phyloP scores from a whole-genome alignment of 352 stramenopile genomes.

The Peronospora tabacina region DNA sequence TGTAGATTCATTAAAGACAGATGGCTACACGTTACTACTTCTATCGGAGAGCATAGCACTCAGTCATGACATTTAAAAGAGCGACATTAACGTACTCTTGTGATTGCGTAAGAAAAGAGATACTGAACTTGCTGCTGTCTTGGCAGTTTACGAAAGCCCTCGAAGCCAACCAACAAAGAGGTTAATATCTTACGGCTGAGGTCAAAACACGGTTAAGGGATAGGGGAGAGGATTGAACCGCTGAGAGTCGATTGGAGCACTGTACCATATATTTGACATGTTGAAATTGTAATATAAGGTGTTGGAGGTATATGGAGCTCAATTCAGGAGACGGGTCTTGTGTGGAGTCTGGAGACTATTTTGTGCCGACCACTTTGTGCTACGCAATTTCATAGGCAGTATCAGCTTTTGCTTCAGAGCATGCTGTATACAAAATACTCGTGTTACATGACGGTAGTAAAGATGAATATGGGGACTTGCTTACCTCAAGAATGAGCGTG shows the following conservation, averaged over 20 bases:
- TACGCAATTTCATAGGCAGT: conserved; percentile 18
- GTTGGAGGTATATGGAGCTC: neutral
- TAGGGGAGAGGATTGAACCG: conserved; percentile 3
- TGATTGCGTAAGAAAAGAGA: conserved; percentile 80
- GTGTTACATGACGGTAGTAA: neutral
- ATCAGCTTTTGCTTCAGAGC: conserved; percentile 27
- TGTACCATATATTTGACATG: conserved; percentile 4
- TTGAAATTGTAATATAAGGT: neutral
- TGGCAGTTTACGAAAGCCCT: neutral
- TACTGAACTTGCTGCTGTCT: conserved; percentile 29
- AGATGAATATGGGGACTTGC: neutral
- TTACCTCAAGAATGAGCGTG: conserved; percentile 29
- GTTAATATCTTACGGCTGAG: conserved; percentile 10
- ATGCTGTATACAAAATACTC: conserved; percentile 6
- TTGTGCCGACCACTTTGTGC: conserved; percentile 22
- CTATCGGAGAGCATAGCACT: too few species aligned
- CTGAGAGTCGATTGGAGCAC: neutral
- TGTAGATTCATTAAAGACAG: conserved; percentile 21
- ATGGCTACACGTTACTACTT: neutral
- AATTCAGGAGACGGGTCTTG: conserved; percentile 13
- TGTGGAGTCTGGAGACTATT: conserved; percentile 24
- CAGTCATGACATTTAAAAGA: neutral
- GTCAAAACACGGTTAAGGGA: conserved; percentile 9
- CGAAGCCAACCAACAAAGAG: conserved; percentile 25
- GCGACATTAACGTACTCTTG: conserved; percentile 56